Evolutionary conservation across 1,284 basidiomycete species (phyloP).

Genomic region (Boletellus sp.): DNA sequence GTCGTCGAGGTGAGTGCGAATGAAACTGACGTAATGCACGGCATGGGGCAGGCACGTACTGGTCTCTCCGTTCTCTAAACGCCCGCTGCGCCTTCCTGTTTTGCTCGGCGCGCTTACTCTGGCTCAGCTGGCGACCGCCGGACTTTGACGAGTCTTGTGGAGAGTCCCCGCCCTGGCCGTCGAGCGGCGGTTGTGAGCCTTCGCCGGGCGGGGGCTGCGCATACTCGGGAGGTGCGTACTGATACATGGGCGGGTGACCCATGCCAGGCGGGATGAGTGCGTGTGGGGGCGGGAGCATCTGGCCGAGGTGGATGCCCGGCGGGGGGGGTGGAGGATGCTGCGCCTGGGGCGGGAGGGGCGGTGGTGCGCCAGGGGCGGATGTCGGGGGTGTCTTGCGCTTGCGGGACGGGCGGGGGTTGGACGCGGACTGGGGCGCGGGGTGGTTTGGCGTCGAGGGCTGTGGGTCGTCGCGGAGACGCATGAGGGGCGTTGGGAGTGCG

Average conservation of each 20-base stretch:
- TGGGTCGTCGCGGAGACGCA: conserved; percentile 63
- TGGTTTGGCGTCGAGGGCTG: conserved; percentile 13
- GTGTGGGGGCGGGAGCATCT: conserved; percentile 51
- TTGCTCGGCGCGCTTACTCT: conserved; percentile 81
- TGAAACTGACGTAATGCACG: conserved; percentile 1
- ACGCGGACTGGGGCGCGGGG: conserved; percentile 29
- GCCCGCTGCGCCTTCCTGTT: conserved; percentile 84
- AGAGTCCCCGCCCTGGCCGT: conserved; percentile 23
- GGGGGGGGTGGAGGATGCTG: conserved; percentile 21
- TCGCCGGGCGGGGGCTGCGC: conserved; percentile 33
- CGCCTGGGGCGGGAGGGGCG: conserved; percentile 27
- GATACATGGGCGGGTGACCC: conserved; percentile 31
- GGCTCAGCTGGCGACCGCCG: conserved; percentile 56
- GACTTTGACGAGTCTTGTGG: conserved; percentile 8
- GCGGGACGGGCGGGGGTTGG: conserved; percentile 36
- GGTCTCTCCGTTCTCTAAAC: conserved; percentile 78
- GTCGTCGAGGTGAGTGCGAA: conserved; percentile 11
- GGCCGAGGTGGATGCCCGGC: conserved; percentile 37
- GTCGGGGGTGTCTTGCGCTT: conserved; percentile 52
- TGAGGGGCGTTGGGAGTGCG: conserved; percentile 43
- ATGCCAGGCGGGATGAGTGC: conserved; percentile 46
- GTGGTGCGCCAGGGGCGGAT: conserved; percentile 14
- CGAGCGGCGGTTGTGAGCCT: conserved; percentile 30
- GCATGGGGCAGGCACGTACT: conserved; percentile 45
- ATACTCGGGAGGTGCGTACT: conserved; percentile 35